phyloP scores from a whole-genome alignment of 2,329 filamentous ascomycete genomes.

The Dactylellina parvicollis region DNA sequence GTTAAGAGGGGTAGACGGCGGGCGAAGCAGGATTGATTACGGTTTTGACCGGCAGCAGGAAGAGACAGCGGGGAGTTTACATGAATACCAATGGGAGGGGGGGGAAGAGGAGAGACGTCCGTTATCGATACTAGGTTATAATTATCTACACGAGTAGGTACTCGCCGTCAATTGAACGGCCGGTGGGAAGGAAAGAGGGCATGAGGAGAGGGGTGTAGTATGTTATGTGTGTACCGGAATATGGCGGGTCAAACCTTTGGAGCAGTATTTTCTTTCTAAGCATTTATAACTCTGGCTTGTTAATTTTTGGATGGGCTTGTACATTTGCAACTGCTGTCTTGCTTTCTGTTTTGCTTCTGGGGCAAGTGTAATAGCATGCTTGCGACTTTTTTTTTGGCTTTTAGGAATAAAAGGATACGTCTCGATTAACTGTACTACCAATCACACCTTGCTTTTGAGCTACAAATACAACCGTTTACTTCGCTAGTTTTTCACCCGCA shows the following conservation, averaged over 20 bases:
- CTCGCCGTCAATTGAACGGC: slow-evolving; percentile 5
- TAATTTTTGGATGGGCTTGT: slow-evolving; percentile 13
- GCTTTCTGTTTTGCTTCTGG: background rate
- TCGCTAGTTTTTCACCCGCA: background rate
- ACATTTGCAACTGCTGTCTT: slow-evolving; percentile 1
- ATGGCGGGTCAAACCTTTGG: background rate
- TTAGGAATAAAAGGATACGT: slow-evolving; percentile 13
- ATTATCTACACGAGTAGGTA: no score
- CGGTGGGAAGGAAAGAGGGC: background rate
- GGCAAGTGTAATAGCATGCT: background rate
- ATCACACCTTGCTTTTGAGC: slow-evolving; percentile 3
- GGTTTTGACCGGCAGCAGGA: background rate
- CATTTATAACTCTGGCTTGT: slow-evolving; percentile 29
- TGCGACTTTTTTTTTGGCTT: background rate
- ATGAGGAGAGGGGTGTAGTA: background rate
- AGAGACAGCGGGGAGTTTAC: background rate
- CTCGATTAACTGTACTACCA: slow-evolving; percentile 15
- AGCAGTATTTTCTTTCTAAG: background rate
- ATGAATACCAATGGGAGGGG: background rate
- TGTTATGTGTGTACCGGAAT: background rate
- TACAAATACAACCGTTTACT: slow-evolving; percentile 31
- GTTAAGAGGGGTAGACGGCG: slow-evolving; percentile 28
- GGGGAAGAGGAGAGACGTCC: slow-evolving; percentile 41
- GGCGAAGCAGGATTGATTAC: slow-evolving; percentile 38
- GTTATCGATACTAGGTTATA: slow-evolving; percentile 51